Conservation (phyloP, 2,329 filamentous ascomycete species). For the Blastomyces emzantsi region DNA sequence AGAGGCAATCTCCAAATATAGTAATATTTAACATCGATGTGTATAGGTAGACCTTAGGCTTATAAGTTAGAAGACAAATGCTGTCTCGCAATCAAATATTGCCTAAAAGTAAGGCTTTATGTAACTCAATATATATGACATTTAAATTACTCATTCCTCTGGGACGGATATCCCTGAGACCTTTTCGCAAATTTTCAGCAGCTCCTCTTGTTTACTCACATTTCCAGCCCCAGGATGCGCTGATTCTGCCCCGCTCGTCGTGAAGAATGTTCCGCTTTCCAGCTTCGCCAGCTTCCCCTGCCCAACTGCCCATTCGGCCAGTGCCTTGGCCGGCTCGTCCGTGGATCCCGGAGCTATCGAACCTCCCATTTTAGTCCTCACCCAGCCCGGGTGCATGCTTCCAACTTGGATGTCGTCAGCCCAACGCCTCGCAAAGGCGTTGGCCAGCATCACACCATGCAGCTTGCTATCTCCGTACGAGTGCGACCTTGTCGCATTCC, state of each 20-base stretch:
- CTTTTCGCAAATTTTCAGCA: conserved; percentile 21
- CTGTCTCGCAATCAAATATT: not conserved
- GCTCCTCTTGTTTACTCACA: conserved; percentile 24
- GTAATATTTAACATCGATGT: not conserved
- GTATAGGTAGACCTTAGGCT: not conserved
- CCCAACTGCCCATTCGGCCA: conserved; percentile 38
- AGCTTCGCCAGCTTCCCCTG: conserved; percentile 19
- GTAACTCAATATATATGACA: too few species aligned
- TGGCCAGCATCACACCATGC: conserved; percentile 48
- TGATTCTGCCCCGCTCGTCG: conserved; percentile 19
- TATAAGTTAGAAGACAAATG: not conserved
- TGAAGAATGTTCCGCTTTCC: conserved; percentile 18
- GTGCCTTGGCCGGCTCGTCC: conserved; percentile 41
- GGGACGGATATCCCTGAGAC: conserved; percentile 20
- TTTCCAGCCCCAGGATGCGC: conserved; percentile 22
- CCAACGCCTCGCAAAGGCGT: conserved; percentile 43
- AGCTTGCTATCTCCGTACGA: conserved; percentile 50
- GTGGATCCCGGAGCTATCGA: conserved; percentile 39
- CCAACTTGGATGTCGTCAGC: conserved; percentile 41
- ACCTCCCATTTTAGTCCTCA: conserved; percentile 48
- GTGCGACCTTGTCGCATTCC: conserved; percentile 28
- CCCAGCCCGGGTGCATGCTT: conserved; percentile 47
- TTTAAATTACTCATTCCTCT: not conserved
- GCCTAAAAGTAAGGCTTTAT: too few species aligned
- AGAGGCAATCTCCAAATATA: not conserved